A percentile compares a stretch with the other conserved stretches of the same genome.
Evolutionary conservation across 768 basidiomycete species (phyloP).

Genomic region (Coprinopsis cinerea): DNA sequence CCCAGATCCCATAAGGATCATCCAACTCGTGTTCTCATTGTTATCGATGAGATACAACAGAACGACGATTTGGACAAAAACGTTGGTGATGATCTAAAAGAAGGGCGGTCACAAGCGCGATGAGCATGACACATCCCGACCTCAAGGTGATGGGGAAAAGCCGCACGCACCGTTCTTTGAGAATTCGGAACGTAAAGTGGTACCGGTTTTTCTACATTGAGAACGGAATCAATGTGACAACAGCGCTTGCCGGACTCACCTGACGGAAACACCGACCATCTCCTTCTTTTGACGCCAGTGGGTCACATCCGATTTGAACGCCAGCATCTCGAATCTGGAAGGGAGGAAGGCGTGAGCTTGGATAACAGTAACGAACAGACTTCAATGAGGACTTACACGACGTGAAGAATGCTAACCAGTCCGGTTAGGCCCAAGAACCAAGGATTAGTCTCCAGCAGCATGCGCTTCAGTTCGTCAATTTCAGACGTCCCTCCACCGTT

Average conservation of each 20-base stretch:
- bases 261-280: slow-evolving; percentile 90
- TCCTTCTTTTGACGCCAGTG: slow-evolving; percentile 96
- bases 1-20: slow-evolving; percentile 89
- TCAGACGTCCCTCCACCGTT: slow-evolving; percentile 69
- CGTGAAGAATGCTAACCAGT: slow-evolving; percentile 81
- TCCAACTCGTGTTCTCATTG: slow-evolving; percentile 93
- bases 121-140: slow-evolving; percentile 4
- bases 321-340: slow-evolving; percentile 85
- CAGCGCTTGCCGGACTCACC: slow-evolving; percentile 40
- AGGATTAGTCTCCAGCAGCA: slow-evolving; percentile 85
- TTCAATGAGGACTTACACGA: slow-evolving; percentile 50
- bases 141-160: slow-evolving; percentile 4
- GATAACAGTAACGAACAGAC: background rate
- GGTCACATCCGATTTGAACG: slow-evolving; percentile 91
- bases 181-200: slow-evolving; percentile 12
- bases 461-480: slow-evolving; percentile 92
- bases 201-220: too few species aligned
- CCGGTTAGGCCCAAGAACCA: slow-evolving; percentile 84
- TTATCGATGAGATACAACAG: slow-evolving; percentile 93
- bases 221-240: slow-evolving; percentile 3
- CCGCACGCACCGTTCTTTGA: slow-evolving; percentile 47
- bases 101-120: slow-evolving; percentile 1
- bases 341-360: slow-evolving; percentile 5
- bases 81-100: slow-evolving; percentile 75
- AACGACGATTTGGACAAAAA: slow-evolving; percentile 87